A percentile compares a stretch with the other conserved stretches of the same genome.
Evolutionary conservation across 371 early-diverging fungal genomes (phyloP).

Genomic region (Rhizopus arrhizus): DNA sequence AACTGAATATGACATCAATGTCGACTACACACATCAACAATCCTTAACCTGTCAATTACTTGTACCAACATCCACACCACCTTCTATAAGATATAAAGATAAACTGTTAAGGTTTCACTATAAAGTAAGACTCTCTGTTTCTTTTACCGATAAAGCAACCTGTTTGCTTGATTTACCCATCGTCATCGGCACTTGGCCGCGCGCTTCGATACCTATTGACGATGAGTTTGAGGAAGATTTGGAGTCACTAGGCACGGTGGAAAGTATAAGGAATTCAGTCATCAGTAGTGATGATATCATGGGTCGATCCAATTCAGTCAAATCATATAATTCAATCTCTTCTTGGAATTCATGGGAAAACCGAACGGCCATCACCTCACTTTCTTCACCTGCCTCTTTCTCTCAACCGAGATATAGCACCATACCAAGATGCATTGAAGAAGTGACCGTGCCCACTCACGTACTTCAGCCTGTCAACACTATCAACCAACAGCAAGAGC

Average conservation of each 20-base stretch:
- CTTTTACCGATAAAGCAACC: conserved; percentile 13
- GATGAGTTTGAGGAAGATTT: conserved; percentile 46
- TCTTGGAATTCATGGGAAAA: conserved; percentile 36
- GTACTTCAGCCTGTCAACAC: conserved; percentile 16
- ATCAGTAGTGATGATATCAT: conserved; percentile 18
- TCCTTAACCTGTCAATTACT: conserved; percentile 31
- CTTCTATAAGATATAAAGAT: conserved; percentile 43
- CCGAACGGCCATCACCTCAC: conserved; percentile 24
- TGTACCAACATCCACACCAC: conserved; percentile 53
- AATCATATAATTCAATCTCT: conserved; percentile 34
- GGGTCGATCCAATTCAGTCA: conserved; percentile 36
- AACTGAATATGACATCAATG: conserved; percentile 16
- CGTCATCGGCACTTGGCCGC: conserved; percentile 52
- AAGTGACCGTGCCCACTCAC: conserved; percentile 24
- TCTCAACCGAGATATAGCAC: conserved; percentile 12
- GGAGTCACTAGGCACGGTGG: conserved; percentile 13
- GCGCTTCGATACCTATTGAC: conserved; percentile 49
- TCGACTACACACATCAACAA: conserved; percentile 23
- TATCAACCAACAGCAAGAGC: background rate
- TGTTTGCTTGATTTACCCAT: conserved; percentile 41
- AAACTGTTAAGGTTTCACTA: conserved; percentile 44
- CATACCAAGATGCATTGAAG: conserved; percentile 2
- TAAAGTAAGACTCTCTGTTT: conserved; percentile 30
- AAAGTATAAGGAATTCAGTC: conserved; percentile 4
- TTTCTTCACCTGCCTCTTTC: conserved; percentile 23